Evolutionary conservation across 2,329 filamentous ascomycete species (phyloP), one percentile per base, ranked within the genome.

Genomic region (Trichoderma simmonsii): DNA sequence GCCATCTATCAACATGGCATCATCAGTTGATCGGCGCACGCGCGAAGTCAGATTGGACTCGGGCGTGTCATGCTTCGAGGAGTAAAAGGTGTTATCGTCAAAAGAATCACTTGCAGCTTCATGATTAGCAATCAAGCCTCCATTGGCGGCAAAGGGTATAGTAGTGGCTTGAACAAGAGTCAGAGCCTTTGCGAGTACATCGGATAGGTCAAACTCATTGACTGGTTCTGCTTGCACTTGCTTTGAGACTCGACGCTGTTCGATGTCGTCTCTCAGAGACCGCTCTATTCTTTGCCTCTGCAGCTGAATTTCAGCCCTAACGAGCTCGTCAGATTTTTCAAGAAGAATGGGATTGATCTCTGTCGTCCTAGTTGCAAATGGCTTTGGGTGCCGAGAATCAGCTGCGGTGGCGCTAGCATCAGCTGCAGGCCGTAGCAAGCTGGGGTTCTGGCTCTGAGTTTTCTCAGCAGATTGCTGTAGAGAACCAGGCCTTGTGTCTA

Each of bases 1-100:
- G 30, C 15, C 51, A 57, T 74, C 76, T 39, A 74, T 73, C 51
- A 73, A 60, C 70, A 75, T 76, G 9, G 71, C 71, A 57, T 82
- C 80, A 75, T 81, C 80, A 73, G 81, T 81, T 73, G 80, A 79
- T 76, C 79, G 88, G 85, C 79, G 88, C 83, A 84, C 77, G 72
- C 83, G 84, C 32, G 85, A 83, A 51, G 84, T 83, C 72, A 84
- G 82, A 64, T 83, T 84, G 34, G 85, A 86, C 71, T 89, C 86
- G 73, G 89, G 88, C 75, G 94, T 97, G 80, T 95, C 93, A 85
- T 95, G 91, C 84, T 92, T 93, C 83, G 95, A 98, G 76, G 95
- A 98, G 85, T 98, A 98, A 82, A 97, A 97, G 54, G 94, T 96
- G 79, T 97, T 94, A 80, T 97, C 92, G 83, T 98, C 94, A 83